A percentile compares a stretch with the other conserved stretches of the same genome.
Conservation (phyloP, 192 early-diverging fungal species). For the Umbelopsis sp. region DNA sequence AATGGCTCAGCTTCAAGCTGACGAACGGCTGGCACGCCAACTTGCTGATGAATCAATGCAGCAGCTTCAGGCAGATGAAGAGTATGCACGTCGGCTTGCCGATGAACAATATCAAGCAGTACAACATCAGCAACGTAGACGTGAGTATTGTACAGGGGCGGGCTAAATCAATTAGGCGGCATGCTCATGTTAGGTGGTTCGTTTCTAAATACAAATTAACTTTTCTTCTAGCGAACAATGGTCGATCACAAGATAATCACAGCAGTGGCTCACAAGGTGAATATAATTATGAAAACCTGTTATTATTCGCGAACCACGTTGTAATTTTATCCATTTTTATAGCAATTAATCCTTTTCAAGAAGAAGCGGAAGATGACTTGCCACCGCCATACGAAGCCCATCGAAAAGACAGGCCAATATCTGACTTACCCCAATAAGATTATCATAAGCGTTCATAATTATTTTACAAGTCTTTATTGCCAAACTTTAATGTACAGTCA, state of each 20-base stretch:
- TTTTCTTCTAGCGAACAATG: too few relatives aligned
- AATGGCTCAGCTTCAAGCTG: not conserved
- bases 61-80: conserved; percentile 4
- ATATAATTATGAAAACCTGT: too few relatives aligned
- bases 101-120: not conserved
- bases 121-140: not conserved
- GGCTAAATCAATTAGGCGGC: not conserved
- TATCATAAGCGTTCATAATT: too few relatives aligned
- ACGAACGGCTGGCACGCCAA: conserved; percentile 1
- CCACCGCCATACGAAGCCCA: conserved; percentile 10
- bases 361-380: not conserved
- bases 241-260: not conserved
- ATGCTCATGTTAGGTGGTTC: too few relatives aligned
- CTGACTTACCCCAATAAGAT: too few relatives aligned
- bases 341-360: conserved; percentile 8
- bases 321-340: not conserved
- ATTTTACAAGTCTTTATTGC: too few relatives aligned
- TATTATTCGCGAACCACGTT: not conserved
- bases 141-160: not conserved
- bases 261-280: not conserved
- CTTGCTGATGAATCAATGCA: not conserved
- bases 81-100: not conserved
- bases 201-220: too few relatives aligned
- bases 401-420: not conserved
- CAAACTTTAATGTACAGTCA: too few relatives aligned